Conservation (phyloP, 2,329 filamentous ascomycete species). For the Penicillium expansum region DNA sequence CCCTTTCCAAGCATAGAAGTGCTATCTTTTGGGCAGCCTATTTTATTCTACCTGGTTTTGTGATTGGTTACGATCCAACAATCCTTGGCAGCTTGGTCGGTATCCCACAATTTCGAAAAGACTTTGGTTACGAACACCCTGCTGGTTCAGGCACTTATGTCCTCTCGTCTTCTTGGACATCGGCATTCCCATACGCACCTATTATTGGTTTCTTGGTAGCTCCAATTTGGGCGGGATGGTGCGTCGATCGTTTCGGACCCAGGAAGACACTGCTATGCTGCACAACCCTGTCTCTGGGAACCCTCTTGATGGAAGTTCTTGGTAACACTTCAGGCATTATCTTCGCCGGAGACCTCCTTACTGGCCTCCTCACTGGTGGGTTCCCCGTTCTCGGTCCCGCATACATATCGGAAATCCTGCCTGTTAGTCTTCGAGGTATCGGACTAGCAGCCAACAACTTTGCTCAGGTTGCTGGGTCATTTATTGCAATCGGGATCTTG, state of each 20-base stretch:
- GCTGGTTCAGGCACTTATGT: slow-evolving; percentile 19
- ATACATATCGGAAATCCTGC: slow-evolving; percentile 33
- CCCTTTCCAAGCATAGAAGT: neutral
- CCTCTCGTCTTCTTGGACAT: slow-evolving; percentile 27
- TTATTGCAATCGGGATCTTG: slow-evolving; percentile 33
- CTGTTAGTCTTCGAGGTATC: slow-evolving; percentile 31
- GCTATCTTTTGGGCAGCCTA: neutral
- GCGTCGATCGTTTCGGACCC: slow-evolving; percentile 30
- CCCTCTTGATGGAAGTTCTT: slow-evolving; percentile 64
- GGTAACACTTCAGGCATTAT: slow-evolving; percentile 55
- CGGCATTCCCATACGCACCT: slow-evolving; percentile 30
- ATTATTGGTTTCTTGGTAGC: slow-evolving; percentile 27
- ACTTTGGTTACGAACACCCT: slow-evolving; percentile 27
- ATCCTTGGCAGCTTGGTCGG: slow-evolving; percentile 28
- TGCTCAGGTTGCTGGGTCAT: slow-evolving; percentile 32
- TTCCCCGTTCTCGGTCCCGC: slow-evolving; percentile 56
- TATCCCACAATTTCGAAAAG: slow-evolving; percentile 27
- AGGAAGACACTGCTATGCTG: slow-evolving; percentile 26
- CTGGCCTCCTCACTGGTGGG: slow-evolving; percentile 60
- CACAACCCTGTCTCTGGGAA: slow-evolving; percentile 37
- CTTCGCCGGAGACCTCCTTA: slow-evolving; percentile 61
- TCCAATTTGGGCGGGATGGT: slow-evolving; percentile 25
- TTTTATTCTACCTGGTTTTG: neutral
- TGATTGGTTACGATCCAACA: neutral
- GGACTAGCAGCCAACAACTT: slow-evolving; percentile 32